These are phyloP conservation scores for Hericium erinaceus DNA, from an alignment of 768 basidiomycete species.

Conservation along the genomic window DNA sequence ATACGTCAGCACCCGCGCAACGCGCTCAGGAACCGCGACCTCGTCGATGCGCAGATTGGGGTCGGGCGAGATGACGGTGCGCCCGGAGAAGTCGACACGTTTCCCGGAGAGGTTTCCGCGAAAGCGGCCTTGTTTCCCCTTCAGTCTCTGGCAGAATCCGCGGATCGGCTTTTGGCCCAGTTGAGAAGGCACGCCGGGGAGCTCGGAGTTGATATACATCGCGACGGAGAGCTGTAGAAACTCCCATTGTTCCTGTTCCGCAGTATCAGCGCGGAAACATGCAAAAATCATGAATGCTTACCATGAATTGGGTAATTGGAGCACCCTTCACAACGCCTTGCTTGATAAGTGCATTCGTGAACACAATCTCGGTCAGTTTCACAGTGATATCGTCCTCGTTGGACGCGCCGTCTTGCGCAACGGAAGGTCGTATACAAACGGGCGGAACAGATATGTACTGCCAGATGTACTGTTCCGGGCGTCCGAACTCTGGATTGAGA, in stretches of 20 bases:
- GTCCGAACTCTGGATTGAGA: slow-evolving; percentile 74
- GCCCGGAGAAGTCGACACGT: slow-evolving; percentile 96
- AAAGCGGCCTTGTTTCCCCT: slow-evolving; percentile 98
- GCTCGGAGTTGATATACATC: slow-evolving; percentile 96
- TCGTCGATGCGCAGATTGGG: slow-evolving; percentile 97
- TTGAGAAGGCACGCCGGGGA: slow-evolving; percentile 85
- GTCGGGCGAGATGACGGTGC: slow-evolving; percentile 98
- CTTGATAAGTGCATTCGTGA: slow-evolving; percentile 87
- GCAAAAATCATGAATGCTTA: slow-evolving; percentile 19
- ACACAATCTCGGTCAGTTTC: slow-evolving; percentile 94
- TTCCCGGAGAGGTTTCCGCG: slow-evolving; percentile 98
- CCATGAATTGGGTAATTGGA: slow-evolving; percentile 86
- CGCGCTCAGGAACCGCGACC: slow-evolving; percentile 92
- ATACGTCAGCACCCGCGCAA: slow-evolving; percentile 91
- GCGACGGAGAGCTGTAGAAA: slow-evolving; percentile 91
- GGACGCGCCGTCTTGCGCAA: slow-evolving; percentile 94
- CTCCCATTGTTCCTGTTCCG: slow-evolving; percentile 89
- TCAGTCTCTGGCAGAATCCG: slow-evolving; percentile 94
- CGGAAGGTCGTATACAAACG: slow-evolving; percentile 96
- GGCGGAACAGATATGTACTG: slow-evolving; percentile 98
- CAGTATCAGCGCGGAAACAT: background rate
- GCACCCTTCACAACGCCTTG: slow-evolving; percentile 83
- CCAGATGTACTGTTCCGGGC: slow-evolving; percentile 98
- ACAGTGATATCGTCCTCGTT: slow-evolving; percentile 98
- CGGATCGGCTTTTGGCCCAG: slow-evolving; percentile 90